Base-by-base conservation (phyloP, 768 basidiomycete genomes). In the Lactifluus echinatus region DNA sequence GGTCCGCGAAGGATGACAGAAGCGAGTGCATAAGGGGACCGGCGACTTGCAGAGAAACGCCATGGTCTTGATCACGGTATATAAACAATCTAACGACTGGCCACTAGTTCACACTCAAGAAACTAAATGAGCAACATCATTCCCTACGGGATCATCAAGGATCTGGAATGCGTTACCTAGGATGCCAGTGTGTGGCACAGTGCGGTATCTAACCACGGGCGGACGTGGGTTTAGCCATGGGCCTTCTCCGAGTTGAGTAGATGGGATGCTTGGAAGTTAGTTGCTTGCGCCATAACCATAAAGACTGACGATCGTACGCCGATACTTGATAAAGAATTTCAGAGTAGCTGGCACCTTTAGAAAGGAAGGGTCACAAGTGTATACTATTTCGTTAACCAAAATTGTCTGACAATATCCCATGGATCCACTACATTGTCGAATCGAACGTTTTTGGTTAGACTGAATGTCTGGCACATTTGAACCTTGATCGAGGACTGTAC, bases 221-320 rank as follows among this genome's bases (percentile, higher is more conserved):
- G 50, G 40, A 42, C 15, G 21, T 37, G 33, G 28, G 19, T 26
- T 46, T 14, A 28, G 15, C 36, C n/a, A 8, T 42, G 29, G 24
- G 43, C 40, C 31, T 12, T 8, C 21, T n/a, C n/a, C n/a, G n/a
- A n/a, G n/a, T n/a, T n/a, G n/a, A 21, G 21, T 40, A 29, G 39
- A 43, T 43, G 14, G 26, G 19, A 43, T 49, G 45, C 57, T 24
- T 19, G 52, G 57, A 58, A 58, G 57, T 23, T 34, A 28, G 52
- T n/a, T 6, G 26, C n/a, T 34, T 28, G 33, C 33, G 26, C 39
- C 29, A 48, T 24, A n/a, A 34, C 40, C 19, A 48, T 53, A 48
- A n/a, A 26, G 26, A n/a, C 48, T 49, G 52, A 19, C 33, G 46
- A 46, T 36, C 26, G 46, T 28, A 39, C 28, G 29, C 44, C 23